Conservation (phyloP, 495 filamentous ascomycete genomes). For the Neurospora hispaniola region DNA sequence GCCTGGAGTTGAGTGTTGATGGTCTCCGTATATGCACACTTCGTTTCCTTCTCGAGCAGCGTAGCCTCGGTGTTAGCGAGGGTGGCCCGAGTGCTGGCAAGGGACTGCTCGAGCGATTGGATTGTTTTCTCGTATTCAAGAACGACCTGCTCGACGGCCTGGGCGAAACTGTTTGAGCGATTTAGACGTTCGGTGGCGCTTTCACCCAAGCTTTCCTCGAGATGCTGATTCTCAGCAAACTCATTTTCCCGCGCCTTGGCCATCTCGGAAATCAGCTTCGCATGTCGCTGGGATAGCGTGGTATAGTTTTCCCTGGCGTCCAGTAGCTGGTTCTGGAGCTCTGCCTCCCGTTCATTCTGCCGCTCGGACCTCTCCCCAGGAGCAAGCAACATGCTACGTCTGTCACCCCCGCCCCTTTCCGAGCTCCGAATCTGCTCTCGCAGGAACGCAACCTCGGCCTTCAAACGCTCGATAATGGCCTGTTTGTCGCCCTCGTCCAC, state of each 20-base stretch:
- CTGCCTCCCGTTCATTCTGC: constrained; percentile 73
- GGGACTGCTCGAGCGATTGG: constrained; percentile 79
- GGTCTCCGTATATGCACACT: constrained; percentile 83
- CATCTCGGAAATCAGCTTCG: constrained; percentile 89
- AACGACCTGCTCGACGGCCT: constrained; percentile 91
- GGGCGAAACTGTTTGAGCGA: constrained; percentile 86
- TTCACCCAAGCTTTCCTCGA: constrained; percentile 52
- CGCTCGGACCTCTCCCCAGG: constrained; percentile 68
- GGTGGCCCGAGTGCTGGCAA: constrained; percentile 79
- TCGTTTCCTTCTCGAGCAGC: constrained; percentile 86
- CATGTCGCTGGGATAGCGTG: constrained; percentile 80
- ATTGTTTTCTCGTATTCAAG: constrained; percentile 99
- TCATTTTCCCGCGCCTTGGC: constrained; percentile 69
- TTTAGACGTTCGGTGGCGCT: constrained; percentile 83
- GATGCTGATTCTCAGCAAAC: constrained; percentile 36
- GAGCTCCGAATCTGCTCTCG: constrained; percentile 79
- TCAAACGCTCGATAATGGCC: constrained; percentile 84
- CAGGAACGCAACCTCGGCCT: constrained; percentile 87
- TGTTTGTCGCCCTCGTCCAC: constrained; percentile 92
- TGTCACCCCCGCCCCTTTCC: constrained; percentile 47
- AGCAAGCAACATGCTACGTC: constrained; percentile 38
- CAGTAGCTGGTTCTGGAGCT: constrained; percentile 88
- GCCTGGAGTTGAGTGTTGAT: constrained; percentile 81
- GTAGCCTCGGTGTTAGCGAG: constrained; percentile 74
- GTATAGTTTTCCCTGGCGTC: constrained; percentile 94